Conservation (phyloP, 768 basidiomycete genomes). For the Lentinus brumalis region DNA sequence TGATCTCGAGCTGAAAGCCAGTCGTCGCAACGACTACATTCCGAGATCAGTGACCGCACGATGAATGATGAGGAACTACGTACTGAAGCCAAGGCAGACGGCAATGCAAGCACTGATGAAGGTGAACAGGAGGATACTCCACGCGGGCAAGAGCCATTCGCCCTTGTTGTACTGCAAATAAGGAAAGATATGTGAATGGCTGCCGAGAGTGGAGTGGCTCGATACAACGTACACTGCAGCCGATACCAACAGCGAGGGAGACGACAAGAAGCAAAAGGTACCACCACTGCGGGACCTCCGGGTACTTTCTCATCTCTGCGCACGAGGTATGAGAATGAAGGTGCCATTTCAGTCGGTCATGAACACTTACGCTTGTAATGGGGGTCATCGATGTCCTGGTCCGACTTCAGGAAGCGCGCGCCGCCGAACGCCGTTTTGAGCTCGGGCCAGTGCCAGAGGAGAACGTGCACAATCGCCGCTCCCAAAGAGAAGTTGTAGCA, state of each 20-base stretch:
- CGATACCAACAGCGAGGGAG: constrained; percentile 52
- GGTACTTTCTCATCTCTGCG: constrained; percentile 52
- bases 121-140: constrained; percentile 55
- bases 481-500: constrained; percentile 54
- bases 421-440: constrained; percentile 47
- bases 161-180: constrained; percentile 33
- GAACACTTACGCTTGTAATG: constrained; percentile 45
- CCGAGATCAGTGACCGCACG: background rate
- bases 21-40: constrained; percentile 42
- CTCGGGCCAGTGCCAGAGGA: constrained; percentile 56
- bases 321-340: background rate
- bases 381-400: constrained; percentile 49
- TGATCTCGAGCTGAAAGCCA: constrained; percentile 49
- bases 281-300: constrained; percentile 57
- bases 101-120: constrained; percentile 41
- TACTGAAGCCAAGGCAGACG: constrained; percentile 38
- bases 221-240: constrained; percentile 35
- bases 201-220: background rate
- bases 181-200: background rate
- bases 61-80: constrained; percentile 16
- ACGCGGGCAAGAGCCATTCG: constrained; percentile 51
- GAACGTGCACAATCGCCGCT: constrained; percentile 49
- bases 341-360: background rate
- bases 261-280: constrained; percentile 47
- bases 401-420: constrained; percentile 39